Conservation (phyloP, 1,139 yeast species). For the Nakaseomyces bracarensis region DNA sequence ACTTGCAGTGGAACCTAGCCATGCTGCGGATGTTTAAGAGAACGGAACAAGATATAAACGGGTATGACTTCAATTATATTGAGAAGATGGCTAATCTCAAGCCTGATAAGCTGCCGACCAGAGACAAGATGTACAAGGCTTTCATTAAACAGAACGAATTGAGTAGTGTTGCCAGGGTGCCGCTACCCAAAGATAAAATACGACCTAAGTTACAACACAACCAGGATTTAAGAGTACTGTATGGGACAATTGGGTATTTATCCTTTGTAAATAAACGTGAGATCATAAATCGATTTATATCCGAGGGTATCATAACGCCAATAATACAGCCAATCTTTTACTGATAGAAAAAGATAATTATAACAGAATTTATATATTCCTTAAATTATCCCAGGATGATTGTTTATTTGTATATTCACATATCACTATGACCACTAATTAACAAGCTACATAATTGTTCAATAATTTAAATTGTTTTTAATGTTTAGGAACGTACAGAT, state of each 20-base stretch:
- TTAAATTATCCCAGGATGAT: no score
- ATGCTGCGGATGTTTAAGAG: conserved; percentile 10
- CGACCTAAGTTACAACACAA: background rate
- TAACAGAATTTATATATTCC: no score
- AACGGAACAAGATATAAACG: conserved; percentile 11
- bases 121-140: background rate
- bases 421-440: no score
- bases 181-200: background rate
- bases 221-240: background rate
- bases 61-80: conserved; percentile 14
- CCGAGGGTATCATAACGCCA: background rate
- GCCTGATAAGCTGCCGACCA: background rate
- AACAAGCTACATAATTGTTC: no score
- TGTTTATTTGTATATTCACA: no score
- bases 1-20: conserved; percentile 1
- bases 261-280: background rate
- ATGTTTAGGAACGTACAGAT: no score
- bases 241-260: background rate
- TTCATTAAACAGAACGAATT: background rate
- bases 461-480: no score
- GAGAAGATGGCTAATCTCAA: conserved; percentile 7
- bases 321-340: background rate
- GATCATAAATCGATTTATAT: background rate
- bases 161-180: background rate
- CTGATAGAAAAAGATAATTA: no score